Base-by-base conservation (phyloP, 169 alveolate species). In the Babesia ovata region DNA sequence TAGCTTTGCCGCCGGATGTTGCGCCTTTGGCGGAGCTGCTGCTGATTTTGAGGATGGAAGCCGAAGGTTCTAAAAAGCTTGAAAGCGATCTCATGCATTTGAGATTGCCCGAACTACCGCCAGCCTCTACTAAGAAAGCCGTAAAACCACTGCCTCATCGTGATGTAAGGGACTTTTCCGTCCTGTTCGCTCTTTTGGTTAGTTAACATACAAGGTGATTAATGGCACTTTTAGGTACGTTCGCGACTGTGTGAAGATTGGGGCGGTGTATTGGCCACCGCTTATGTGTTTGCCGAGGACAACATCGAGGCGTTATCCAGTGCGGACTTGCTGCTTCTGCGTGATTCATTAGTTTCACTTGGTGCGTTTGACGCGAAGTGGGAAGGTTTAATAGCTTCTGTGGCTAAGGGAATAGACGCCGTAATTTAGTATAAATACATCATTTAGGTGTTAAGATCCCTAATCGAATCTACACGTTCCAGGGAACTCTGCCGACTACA, bases 331-430 rank as follows among this genome's bases (percentile, higher is more conserved):
- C 60, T 48, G n/a, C 29, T 76, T 4, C 24, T 76, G 39, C 63
- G 70, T 12, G 62, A 45, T 48, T 54, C 78, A 19, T 49, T 76
- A 4, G 86, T 65, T 6, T 6, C 63, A 2, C 46, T 76, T 7
- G 70, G 57, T 13, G 67, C 75, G 13, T 70, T 56, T 39, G 70
- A 66, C 63, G 66, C 19, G 29, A 50, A 65, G 33, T 63, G 65
- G 63, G 63, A 56, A 13, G 77, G 61, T 9, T 8, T 76, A 28
- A 56, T 76, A 16, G 60, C 45, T n/a, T 59, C 69, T 19, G 39
- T 76, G 46, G 78, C 86, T 4, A 76, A 76, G 63, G 86, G 86
- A 4, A 76, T 76, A 0, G 70, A 76, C 39, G 76, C 49, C n/a
- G 58, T 75, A 4, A 75, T 76, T 9, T 0, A 42, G 26, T 8